These are phyloP conservation scores for Penicillium egyptiacum DNA, from an alignment of 495 filamentous ascomycete genomes.

Conservation along the genomic window DNA sequence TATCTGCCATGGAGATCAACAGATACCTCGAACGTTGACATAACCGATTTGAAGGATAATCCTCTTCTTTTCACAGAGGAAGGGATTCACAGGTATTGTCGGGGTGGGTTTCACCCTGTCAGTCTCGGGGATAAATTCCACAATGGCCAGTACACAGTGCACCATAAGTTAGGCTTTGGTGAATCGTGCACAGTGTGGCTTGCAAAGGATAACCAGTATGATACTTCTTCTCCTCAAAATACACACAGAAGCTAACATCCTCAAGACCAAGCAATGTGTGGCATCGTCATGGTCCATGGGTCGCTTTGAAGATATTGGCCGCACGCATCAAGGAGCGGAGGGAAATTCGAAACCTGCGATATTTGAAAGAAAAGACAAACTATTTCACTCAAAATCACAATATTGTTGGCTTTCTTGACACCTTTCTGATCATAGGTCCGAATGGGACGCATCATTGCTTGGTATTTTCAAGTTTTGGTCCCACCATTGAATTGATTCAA, in stretches of 20 bases:
- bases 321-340: neutral
- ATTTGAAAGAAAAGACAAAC: neutral
- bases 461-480: neutral
- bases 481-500: neutral
- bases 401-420: neutral
- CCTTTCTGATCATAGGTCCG: neutral
- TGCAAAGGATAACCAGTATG: constrained; percentile 23
- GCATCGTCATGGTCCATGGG: neutral
- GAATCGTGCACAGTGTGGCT: constrained; percentile 88
- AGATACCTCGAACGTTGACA: neutral
- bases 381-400: too few relatives aligned
- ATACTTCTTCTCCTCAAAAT: neutral
- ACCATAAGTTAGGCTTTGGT: constrained; percentile 83
- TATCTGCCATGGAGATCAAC: neutral
- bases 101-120: constrained; percentile 81
- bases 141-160: constrained; percentile 77
- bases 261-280: too few relatives aligned
- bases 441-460: neutral
- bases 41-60: neutral
- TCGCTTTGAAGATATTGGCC: constrained; percentile 25
- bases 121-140: constrained; percentile 79
- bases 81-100: constrained; percentile 22
- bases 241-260: neutral
- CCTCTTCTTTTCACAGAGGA: neutral
- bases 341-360: neutral